phyloP scores from a whole-genome alignment of 2,329 filamentous ascomycete species.

The Colletotrichum salicis region DNA sequence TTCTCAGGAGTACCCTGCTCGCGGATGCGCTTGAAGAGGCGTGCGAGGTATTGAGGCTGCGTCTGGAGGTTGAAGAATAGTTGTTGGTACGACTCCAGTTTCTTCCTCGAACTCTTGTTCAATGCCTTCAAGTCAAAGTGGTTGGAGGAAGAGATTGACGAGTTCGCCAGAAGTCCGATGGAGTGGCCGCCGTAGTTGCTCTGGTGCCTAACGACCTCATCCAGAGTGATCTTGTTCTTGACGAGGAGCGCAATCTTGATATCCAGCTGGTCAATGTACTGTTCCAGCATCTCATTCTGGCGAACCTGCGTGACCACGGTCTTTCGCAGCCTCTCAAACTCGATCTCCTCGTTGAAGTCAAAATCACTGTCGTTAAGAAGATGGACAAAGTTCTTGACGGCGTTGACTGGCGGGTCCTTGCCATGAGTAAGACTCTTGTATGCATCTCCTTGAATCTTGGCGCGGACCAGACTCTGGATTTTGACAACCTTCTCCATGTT shows the following conservation, averaged over 20 bases:
- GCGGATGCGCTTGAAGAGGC: slow-evolving; percentile 85
- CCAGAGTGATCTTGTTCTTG: slow-evolving; percentile 99
- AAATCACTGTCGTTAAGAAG: slow-evolving; percentile 98
- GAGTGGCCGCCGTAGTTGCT: slow-evolving; percentile 94
- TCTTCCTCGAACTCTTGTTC: slow-evolving; percentile 95
- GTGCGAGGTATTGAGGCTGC: slow-evolving; percentile 91
- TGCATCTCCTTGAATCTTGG: slow-evolving; percentile 94
- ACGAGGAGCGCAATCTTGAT: slow-evolving; percentile 98
- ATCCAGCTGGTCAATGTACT: slow-evolving; percentile 97
- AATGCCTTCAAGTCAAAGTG: slow-evolving; percentile 96
- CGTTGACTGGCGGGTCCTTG: slow-evolving; percentile 95
- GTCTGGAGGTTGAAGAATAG: slow-evolving; percentile 98
- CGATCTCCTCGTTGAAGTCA: slow-evolving; percentile 98
- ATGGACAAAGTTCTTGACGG: slow-evolving; percentile 98
- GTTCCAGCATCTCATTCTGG: slow-evolving; percentile 95
- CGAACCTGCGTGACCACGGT: slow-evolving; percentile 97
- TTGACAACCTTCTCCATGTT: slow-evolving; percentile 99
- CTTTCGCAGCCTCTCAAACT: slow-evolving; percentile 94
- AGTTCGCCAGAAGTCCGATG: slow-evolving; percentile 85
- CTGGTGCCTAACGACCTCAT: slow-evolving; percentile 97
- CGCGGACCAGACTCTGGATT: slow-evolving; percentile 95
- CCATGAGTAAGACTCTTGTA: slow-evolving; percentile 97
- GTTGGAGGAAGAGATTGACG: slow-evolving; percentile 87
- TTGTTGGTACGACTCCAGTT: slow-evolving; percentile 96
- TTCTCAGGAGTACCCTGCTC: slow-evolving; percentile 89